These are phyloP conservation scores for Melanogaster broomeanus DNA, from an alignment of 768 basidiomycete species.

Conservation along the genomic window DNA sequence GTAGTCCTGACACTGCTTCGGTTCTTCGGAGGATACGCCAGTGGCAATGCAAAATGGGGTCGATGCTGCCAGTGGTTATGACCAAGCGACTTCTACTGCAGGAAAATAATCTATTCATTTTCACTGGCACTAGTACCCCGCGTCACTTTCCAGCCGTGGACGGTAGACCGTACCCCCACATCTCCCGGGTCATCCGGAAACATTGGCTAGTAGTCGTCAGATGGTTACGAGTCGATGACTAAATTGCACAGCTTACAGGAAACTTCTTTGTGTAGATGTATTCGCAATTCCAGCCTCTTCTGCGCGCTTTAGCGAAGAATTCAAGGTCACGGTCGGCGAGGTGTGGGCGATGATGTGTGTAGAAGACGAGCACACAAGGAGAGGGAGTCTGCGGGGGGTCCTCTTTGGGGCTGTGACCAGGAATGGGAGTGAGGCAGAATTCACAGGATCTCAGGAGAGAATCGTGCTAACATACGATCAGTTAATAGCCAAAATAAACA, in stretches of 20 bases:
- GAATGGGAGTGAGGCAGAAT: conserved; percentile 27
- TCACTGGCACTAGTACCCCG: conserved; percentile 8
- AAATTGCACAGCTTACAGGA: conserved; percentile 44
- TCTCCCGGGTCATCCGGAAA: conserved; percentile 87
- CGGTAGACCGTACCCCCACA: conserved; percentile 72
- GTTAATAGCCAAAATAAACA: not conserved
- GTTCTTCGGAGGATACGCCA: not conserved
- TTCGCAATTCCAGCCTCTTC: conserved; percentile 71
- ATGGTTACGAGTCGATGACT: not conserved
- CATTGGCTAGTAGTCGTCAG: conserved; percentile 62
- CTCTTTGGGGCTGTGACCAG: conserved; percentile 16
- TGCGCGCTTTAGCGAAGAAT: conserved; percentile 70
- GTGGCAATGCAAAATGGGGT: not conserved
- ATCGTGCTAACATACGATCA: conserved; percentile 57
- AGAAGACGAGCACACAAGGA: conserved; percentile 75
- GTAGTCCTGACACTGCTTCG: not conserved
- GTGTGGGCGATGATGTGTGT: conserved; percentile 85
- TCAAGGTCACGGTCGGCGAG: conserved; percentile 80
- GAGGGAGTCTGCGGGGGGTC: conserved; percentile 10
- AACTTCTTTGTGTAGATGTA: conserved; percentile 65
- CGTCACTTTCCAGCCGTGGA: conserved; percentile 79
- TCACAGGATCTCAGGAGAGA: conserved; percentile 79
- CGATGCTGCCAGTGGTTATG: no score
- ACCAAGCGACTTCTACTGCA: not conserved
- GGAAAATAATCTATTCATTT: not conserved